Base-by-base conservation (phyloP, 2,329 filamentous ascomycete species). In the Lomentospora prolificans region DNA sequence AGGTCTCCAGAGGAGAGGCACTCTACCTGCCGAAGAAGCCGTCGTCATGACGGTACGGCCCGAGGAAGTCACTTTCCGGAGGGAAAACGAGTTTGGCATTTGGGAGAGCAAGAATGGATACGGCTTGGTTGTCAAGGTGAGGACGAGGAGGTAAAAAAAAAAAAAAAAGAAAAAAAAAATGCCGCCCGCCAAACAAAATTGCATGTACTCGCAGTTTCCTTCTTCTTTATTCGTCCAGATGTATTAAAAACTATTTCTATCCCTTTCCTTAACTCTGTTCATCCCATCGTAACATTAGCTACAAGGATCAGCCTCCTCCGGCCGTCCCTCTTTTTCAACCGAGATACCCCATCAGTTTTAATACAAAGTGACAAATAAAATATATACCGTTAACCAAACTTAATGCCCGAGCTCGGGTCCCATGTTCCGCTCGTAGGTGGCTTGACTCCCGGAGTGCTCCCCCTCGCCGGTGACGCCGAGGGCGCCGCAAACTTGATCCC, bases 401-500 rank as follows among this genome's bases (percentile, higher is more conserved):
- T 55, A 30, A 55, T 55, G 17, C 54, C 54, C 7, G 54, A 31
- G 3, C n/a, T n/a, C n/a, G 54, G 54, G 17, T 55, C 46, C 54
- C 54, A 55, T 22, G 54, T 55, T 22, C 54, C 54, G 3, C 17
- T n/a, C 8, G 12, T 27, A 24, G 27, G 17, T 8, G 44, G 51
- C 33, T 41, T 27, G 6, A n/a, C 30, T 2, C 50, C 50, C 10
- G 24, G 52, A 14, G 52, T 27, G 3, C 6, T n/a, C 3, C 50
- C 30, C 30, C 50, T 52, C 50, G 30, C 50, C 27, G 50, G 19
- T 27, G 39, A 22, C n/a, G 8, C 28, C 39, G 53, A 39, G 12
- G 50, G 25, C 25, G 14, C 77, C 1, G 81, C 81, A 68, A 96
- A 95, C 57, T 84, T 85, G 63, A 95, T 94, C 0, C 86, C 87